Conservation (phyloP, 2,329 filamentous ascomycete species). For the Epichloe sp. region DNA sequence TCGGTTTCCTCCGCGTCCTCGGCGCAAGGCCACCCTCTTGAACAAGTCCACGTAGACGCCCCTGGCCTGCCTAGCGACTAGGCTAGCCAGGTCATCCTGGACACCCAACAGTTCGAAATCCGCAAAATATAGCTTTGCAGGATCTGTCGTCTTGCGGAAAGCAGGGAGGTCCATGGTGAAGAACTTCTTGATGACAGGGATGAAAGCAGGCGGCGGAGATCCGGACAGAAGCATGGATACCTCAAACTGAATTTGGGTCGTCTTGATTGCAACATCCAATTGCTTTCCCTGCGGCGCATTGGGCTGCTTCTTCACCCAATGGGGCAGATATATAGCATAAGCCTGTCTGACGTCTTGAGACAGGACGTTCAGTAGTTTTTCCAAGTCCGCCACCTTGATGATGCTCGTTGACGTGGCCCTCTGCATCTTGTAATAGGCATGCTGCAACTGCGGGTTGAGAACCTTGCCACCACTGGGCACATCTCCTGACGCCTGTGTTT, state of each 20-base stretch:
- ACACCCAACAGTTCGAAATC: constrained; percentile 59
- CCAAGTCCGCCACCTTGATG: constrained; percentile 47
- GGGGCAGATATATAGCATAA: constrained; percentile 34
- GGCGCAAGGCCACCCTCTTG: constrained; percentile 39
- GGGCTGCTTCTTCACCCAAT: constrained; percentile 31
- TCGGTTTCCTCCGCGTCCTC: constrained; percentile 11
- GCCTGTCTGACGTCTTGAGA: constrained; percentile 35
- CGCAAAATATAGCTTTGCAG: constrained; percentile 56
- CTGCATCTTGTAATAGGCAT: constrained; percentile 42
- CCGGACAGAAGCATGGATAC: constrained; percentile 37
- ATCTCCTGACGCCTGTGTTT: constrained; percentile 28
- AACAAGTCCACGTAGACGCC: constrained; percentile 41
- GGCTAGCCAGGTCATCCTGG: constrained; percentile 39
- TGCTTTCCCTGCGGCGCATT: constrained; percentile 29
- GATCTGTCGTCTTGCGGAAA: constrained; percentile 48
- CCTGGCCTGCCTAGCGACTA: constrained; percentile 24
- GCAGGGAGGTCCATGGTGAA: constrained; percentile 46
- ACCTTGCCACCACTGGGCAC: constrained; percentile 24
- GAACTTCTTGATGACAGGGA: constrained; percentile 49
- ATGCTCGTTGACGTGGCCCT: constrained; percentile 35
- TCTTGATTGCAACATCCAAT: constrained; percentile 31
- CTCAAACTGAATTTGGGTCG: constrained; percentile 36
- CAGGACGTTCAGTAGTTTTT: constrained; percentile 42
- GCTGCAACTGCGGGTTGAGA: constrained; percentile 39
- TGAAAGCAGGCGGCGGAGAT: constrained; percentile 32